Evolutionary conservation across 73 alveolate species (phyloP), one percentile per base, ranked within the genome.

Genomic region (Paramecium octaurelia): DNA sequence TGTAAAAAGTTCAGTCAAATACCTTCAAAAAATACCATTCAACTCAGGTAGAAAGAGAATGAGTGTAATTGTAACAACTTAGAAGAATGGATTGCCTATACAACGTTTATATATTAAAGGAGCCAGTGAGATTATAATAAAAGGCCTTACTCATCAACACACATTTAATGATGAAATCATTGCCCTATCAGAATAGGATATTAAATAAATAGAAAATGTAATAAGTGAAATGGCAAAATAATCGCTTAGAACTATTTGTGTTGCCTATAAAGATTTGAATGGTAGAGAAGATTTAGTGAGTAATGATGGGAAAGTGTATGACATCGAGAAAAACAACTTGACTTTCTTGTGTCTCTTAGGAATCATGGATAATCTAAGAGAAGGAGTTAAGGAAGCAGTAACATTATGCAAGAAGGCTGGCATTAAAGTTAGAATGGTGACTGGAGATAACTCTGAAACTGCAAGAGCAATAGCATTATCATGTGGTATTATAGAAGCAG

Each of bases 401-500:
- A 38, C 80, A 20, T 3, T 42, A 71, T 89, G 94, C 50, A 89
- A 89, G 40, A 88, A 95, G 14, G 99, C 98, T 21, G 97, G 98
- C 6, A 94, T 97, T 11, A 93, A 71, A 18, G 99, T 97, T 34
- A 95, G 97, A 40, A 97, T 97, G 99, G 99, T 97, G 11, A 97
- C 99, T 24, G 98, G 99, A 36, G 99, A 97, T 92, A 97, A 96
- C 92, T 88, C 96, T 90, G 93, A 95, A 23, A 97, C 98, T 69
- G 98, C 99, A 12, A 94, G 96, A 75, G 98, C 99, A 4, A 97
- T 97, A 24, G 99, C 99, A 64, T 95, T 92, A 86, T 98, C 96
- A 58, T 97, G 99, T 89, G 94, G 94, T 12, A 89, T 89, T 70
- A 71, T 89, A 44, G 95, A 92, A 21, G 12, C 80, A 5, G 58